Conservation (phyloP, 441 rosid genomes). For the Francoa sonchifolia region DNA sequence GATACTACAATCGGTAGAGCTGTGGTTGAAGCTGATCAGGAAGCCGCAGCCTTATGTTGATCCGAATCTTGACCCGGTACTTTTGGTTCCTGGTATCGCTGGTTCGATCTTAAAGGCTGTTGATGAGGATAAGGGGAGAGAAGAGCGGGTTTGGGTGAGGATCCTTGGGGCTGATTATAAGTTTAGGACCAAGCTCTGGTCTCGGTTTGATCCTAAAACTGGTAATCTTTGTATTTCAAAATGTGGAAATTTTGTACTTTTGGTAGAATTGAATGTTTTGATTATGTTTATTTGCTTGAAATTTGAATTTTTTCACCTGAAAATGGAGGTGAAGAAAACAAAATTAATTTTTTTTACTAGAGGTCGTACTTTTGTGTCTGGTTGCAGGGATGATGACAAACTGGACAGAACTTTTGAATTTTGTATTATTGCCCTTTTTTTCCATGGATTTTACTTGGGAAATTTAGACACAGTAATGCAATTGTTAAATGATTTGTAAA, state of each 20-base stretch:
- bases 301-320: no score
- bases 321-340: no score
- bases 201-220: conserved; percentile 65
- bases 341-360: no score
- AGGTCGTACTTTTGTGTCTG: no score
- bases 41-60: conserved; percentile 55
- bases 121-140: conserved; percentile 38
- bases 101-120: conserved; percentile 75
- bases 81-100: conserved; percentile 86
- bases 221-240: conserved; percentile 24
- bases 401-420: no score
- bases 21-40: conserved; percentile 41
- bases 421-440: no score
- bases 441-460: no score
- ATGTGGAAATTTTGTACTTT: not conserved
- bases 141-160: conserved; percentile 87
- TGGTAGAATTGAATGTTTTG: not conserved
- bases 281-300: not conserved
- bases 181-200: conserved; percentile 81
- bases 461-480: no score
- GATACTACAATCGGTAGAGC: conserved; percentile 54
- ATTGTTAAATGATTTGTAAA: no score
- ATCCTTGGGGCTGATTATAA: conserved; percentile 66
- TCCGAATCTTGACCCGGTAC: conserved; percentile 78
- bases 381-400: no score